Percentiles rank a stretch among this genome's conserved stretches.
Evolutionary conservation across 78 protist genomes (phyloP).

Genomic region (Monocercomonoides exilis): DNA sequence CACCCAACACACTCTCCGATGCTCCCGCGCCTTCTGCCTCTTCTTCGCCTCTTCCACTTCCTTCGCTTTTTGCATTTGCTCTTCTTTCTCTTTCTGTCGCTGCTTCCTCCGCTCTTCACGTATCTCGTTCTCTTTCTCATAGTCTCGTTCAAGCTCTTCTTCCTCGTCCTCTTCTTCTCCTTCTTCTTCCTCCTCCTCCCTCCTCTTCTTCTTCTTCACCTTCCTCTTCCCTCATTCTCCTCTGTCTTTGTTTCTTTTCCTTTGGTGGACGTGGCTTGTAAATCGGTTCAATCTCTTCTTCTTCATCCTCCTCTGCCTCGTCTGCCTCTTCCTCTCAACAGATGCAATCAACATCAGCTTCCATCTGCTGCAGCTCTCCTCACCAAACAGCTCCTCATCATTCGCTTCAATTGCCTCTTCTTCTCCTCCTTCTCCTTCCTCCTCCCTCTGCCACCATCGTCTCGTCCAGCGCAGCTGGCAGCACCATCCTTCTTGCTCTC

Average conservation of each 20-base stretch:
- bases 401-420: too few relatives aligned
- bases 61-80: background rate
- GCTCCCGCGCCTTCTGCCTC: background rate
- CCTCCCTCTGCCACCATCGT: too few relatives aligned
- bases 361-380: too few relatives aligned
- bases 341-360: too few relatives aligned
- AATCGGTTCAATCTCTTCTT: background rate
- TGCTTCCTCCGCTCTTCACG: background rate
- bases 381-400: too few relatives aligned
- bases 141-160: background rate
- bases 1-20: too few relatives aligned
- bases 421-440: too few relatives aligned
- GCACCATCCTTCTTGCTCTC: too few relatives aligned
- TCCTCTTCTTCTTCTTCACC: background rate
- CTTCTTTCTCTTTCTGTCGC: background rate
- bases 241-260: background rate
- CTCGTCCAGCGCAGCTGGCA: too few relatives aligned
- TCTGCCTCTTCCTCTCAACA: background rate
- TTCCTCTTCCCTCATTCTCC: background rate
- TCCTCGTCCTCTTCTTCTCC: background rate
- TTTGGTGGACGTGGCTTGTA: background rate
- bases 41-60: background rate
- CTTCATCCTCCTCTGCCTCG: background rate
- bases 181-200: background rate
- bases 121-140: background rate